Conservation (phyloP, 1,284 basidiomycete genomes). For the Cutaneotrichosporon curvatum region DNA sequence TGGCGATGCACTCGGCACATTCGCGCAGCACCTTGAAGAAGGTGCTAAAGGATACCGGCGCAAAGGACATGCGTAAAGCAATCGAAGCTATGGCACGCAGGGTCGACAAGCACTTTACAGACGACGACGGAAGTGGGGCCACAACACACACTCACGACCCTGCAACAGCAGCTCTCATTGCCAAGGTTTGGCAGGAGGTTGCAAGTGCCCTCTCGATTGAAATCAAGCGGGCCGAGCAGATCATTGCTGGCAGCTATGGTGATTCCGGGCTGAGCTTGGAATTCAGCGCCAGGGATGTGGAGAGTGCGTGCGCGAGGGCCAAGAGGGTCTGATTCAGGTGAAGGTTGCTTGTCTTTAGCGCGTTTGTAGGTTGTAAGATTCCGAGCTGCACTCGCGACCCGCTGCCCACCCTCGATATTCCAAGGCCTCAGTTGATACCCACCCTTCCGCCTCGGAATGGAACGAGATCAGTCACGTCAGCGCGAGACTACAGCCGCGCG, state of each 20-base stretch:
- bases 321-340: too few relatives aligned
- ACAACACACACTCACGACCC: slow-evolving; percentile 9
- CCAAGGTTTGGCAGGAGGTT: slow-evolving; percentile 79
- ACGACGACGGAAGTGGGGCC: slow-evolving; percentile 25
- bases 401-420: too few relatives aligned
- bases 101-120: slow-evolving; percentile 84
- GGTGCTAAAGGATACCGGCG: slow-evolving; percentile 72
- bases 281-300: slow-evolving; percentile 66
- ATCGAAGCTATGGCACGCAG: slow-evolving; percentile 81
- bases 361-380: not conserved
- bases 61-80: slow-evolving; percentile 76
- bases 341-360: too few relatives aligned
- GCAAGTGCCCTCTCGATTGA: slow-evolving; percentile 70
- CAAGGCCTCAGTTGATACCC: too few relatives aligned
- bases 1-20: slow-evolving; percentile 69
- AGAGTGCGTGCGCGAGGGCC: slow-evolving; percentile 54
- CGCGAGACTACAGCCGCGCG: too few relatives aligned
- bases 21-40: slow-evolving; percentile 72
- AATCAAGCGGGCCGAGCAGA: slow-evolving; percentile 60
- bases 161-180: slow-evolving; percentile 59
- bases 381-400: too few relatives aligned
- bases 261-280: slow-evolving; percentile 65
- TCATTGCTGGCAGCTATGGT: slow-evolving; percentile 68
- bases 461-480: too few relatives aligned
- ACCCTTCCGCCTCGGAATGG: too few relatives aligned